These are phyloP conservation scores for Ascochyta koolunga DNA, from an alignment of 2,329 filamentous ascomycete genomes.

Conservation along the genomic window DNA sequence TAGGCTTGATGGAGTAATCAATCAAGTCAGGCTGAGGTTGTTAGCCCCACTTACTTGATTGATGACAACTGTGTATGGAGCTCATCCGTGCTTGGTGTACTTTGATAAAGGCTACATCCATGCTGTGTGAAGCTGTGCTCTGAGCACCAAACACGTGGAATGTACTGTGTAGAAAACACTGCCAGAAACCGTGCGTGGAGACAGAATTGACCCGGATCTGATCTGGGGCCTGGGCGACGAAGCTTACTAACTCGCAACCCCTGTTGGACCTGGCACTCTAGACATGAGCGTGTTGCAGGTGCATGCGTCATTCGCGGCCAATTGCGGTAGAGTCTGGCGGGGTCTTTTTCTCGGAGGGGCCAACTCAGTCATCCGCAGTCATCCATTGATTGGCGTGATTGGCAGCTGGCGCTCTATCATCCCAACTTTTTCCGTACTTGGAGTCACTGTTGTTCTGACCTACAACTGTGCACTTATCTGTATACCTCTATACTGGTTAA, in stretches of 20 bases:
- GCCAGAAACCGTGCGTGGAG: background rate
- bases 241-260: background rate
- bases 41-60: background rate
- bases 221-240: background rate
- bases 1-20: background rate
- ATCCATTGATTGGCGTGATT: slow-evolving; percentile 13
- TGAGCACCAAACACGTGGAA: too few relatives aligned
- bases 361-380: slow-evolving; percentile 7
- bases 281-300: background rate
- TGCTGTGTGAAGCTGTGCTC: too few relatives aligned
- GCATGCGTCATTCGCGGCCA: slow-evolving; percentile 16
- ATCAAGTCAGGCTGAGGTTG: background rate
- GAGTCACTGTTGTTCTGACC: slow-evolving; percentile 15
- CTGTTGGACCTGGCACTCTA: background rate
- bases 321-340: slow-evolving; percentile 4
- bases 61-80: background rate
- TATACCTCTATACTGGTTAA: background rate
- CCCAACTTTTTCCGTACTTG: slow-evolving; percentile 15
- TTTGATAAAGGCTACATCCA: background rate
- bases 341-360: slow-evolving; percentile 12
- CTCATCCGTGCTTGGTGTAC: background rate
- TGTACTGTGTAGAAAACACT: background rate
- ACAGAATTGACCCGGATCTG: background rate
- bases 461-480: background rate
- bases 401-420: slow-evolving; percentile 4